phyloP scores from a whole-genome alignment of 345 rosid species.

The Brassica incana region DNA sequence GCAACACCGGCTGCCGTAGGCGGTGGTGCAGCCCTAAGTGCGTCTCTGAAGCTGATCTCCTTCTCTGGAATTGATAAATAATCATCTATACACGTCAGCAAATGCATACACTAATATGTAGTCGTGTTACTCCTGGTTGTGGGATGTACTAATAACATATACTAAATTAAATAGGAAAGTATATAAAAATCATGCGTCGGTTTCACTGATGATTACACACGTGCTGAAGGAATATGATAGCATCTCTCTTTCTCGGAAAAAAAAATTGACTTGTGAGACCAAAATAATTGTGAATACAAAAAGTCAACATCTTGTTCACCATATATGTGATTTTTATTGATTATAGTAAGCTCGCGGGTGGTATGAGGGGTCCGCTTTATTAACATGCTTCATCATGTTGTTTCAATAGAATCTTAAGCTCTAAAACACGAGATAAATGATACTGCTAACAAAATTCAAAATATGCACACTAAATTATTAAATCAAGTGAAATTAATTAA shows the following conservation, averaged over 20 bases:
- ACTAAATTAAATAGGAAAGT: neutral
- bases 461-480: neutral
- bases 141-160: neutral
- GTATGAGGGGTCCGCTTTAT: constrained; percentile 30
- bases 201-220: constrained; percentile 54
- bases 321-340: constrained; percentile 23
- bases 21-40: constrained; percentile 25
- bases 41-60: constrained; percentile 81
- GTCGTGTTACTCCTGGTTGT: neutral
- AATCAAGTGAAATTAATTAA: neutral
- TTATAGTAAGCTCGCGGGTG: constrained; percentile 34
- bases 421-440: neutral
- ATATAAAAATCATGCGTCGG: constrained; percentile 29
- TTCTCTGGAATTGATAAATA: constrained; percentile 65
- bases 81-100: constrained; percentile 32
- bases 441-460: constrained; percentile 8
- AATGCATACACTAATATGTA: neutral
- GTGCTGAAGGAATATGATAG: constrained; percentile 44
- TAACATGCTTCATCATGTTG: constrained; percentile 39
- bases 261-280: constrained; percentile 22
- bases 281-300: constrained; percentile 4
- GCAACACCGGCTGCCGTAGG: constrained; percentile 7
- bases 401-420: constrained; percentile 13
- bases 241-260: constrained; percentile 4
- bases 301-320: constrained; percentile 33